These are phyloP conservation scores for Penicillium frequentans DNA, from an alignment of 2,329 filamentous ascomycete species.

Conservation along the genomic window DNA sequence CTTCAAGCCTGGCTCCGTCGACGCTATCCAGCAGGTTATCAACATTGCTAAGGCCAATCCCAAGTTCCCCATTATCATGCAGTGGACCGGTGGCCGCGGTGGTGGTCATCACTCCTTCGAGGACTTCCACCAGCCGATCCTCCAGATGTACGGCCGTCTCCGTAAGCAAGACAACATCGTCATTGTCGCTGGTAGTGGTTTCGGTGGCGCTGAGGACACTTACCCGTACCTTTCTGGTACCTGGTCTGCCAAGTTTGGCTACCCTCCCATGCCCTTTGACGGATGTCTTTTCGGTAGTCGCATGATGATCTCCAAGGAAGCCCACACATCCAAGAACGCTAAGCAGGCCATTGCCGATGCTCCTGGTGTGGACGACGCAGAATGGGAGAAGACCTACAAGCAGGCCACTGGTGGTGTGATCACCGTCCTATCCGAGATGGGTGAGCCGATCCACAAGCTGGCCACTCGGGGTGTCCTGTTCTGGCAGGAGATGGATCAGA, in stretches of 20 bases:
- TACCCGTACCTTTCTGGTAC: conserved; percentile 88
- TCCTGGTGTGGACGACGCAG: conserved; percentile 72
- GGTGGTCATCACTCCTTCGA: conserved; percentile 94
- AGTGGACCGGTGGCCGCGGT: conserved; percentile 93
- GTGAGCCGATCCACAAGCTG: conserved; percentile 98
- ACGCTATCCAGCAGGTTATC: conserved; percentile 85
- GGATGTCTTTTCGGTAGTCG: conserved; percentile 87
- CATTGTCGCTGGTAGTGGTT: conserved; percentile 85
- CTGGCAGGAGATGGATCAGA: conserved; percentile 99
- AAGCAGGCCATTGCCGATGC: conserved; percentile 91
- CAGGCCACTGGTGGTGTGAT: conserved; percentile 89
- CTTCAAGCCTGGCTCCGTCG: conserved; percentile 89
- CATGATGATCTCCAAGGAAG: conserved; percentile 94
- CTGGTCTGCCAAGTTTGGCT: conserved; percentile 85
- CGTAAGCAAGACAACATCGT: conserved; percentile 84
- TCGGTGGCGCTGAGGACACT: conserved; percentile 85
- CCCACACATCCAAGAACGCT: conserved; percentile 79
- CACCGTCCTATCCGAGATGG: conserved; percentile 98
- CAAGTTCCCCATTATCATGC: conserved; percentile 84
- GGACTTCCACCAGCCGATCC: conserved; percentile 89
- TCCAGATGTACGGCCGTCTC: conserved; percentile 88
- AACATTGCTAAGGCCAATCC: conserved; percentile 95
- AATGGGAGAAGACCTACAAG: conserved; percentile 95
- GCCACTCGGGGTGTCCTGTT: conserved; percentile 93
- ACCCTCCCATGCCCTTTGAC: conserved; percentile 92